phyloP scores from a whole-genome alignment of 208 protist genomes.

The Trypanosoma cruzi region DNA sequence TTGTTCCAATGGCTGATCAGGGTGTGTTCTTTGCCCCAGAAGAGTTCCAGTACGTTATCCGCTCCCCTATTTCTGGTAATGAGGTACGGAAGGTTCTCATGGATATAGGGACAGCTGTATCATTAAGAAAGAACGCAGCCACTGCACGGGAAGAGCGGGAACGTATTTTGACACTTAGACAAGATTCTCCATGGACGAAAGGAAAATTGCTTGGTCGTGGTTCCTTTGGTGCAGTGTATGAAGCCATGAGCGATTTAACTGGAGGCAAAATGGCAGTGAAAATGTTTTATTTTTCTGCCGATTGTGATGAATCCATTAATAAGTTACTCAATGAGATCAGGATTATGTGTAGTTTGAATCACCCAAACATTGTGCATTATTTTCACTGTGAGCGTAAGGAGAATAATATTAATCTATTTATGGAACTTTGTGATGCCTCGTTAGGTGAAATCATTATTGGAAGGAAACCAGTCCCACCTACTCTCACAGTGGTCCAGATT shows the following conservation, averaged over 20 bases:
- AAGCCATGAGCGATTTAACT: conserved; percentile 90
- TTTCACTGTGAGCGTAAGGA: conserved; percentile 91
- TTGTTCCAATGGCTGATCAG: conserved; percentile 68
- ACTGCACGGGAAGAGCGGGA: conserved; percentile 80
- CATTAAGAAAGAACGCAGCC: conserved; percentile 83
- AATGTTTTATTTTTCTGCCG: conserved; percentile 87
- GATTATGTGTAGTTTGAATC: conserved; percentile 92
- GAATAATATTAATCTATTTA: conserved; percentile 89
- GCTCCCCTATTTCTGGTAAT: conserved; percentile 67
- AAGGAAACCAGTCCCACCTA: conserved; percentile 46
- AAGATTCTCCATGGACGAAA: conserved; percentile 92
- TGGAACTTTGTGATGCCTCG: conserved; percentile 91
- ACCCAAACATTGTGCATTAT: conserved; percentile 94
- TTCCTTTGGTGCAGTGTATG: conserved; percentile 88
- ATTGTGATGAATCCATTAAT: conserved; percentile 75
- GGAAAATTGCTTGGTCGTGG: conserved; percentile 88
- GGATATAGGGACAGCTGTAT: conserved; percentile 79
- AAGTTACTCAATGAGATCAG: conserved; percentile 89
- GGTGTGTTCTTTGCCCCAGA: conserved; percentile 30
- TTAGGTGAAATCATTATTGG: conserved; percentile 79
- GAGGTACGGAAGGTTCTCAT: conserved; percentile 79
- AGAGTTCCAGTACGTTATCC: conserved; percentile 68
- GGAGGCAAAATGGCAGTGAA: conserved; percentile 94
- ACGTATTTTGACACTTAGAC: conserved; percentile 85
- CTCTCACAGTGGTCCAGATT: conserved; percentile 76